Percentiles rank a stretch among this genome's conserved stretches.
Evolutionary conservation across 108 stramenopile genomes (phyloP).

Genomic region (Skeletonema costatum): DNA sequence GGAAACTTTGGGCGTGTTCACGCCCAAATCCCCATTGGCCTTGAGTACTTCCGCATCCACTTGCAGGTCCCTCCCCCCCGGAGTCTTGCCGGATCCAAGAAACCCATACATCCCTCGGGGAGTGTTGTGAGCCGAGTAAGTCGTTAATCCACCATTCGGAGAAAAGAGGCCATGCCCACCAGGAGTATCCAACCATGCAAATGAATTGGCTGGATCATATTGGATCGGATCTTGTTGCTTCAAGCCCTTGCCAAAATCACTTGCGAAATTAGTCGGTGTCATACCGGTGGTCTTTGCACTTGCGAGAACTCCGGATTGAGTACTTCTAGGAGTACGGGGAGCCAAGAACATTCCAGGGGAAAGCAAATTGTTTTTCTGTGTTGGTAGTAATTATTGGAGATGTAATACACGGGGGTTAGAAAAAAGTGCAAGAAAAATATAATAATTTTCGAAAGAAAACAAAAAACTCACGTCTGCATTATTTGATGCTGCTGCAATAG

Average conservation of each 20-base stretch:
- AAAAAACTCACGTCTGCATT: neutral
- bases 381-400: neutral
- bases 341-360: conserved; percentile 45
- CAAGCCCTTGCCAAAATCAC: conserved; percentile 74
- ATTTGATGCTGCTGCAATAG: conserved; percentile 3
- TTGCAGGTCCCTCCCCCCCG: neutral
- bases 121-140: conserved; percentile 63
- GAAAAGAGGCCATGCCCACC: conserved; percentile 80
- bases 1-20: conserved; percentile 26
- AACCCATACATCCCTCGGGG: conserved; percentile 63
- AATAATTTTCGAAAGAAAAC: neutral
- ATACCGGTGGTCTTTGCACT: conserved; percentile 2
- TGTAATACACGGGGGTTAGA: neutral
- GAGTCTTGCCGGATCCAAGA: conserved; percentile 9
- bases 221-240: neutral
- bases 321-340: conserved; percentile 19
- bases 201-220: conserved; percentile 37
- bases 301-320: neutral
- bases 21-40: conserved; percentile 39
- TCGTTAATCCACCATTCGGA: conserved; percentile 63
- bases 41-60: conserved; percentile 15
- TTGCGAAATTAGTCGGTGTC: conserved; percentile 85
- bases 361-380: neutral
- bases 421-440: neutral
- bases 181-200: conserved; percentile 83